These are phyloP conservation scores for Prunus mira DNA, from an alignment of 306 rosid species.

Conservation along the genomic window DNA sequence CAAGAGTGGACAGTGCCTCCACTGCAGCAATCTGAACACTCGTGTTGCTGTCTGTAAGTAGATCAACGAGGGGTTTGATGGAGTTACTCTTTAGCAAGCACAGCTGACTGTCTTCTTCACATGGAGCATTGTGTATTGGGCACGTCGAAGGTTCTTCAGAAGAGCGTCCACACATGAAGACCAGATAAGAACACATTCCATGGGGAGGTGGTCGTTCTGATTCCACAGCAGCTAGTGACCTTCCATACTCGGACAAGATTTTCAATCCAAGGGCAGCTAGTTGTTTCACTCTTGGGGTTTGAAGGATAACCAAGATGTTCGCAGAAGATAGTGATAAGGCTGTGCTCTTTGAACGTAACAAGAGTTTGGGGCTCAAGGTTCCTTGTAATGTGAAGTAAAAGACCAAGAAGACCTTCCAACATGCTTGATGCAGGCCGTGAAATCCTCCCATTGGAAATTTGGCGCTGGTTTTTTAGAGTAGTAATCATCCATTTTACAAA, in stretches of 20 bases:
- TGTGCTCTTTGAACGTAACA: slow-evolving; percentile 35
- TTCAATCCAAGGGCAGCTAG: slow-evolving; percentile 49
- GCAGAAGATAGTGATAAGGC: slow-evolving; percentile 41
- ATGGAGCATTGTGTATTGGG: slow-evolving; percentile 37
- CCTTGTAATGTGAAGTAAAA: slow-evolving; percentile 44
- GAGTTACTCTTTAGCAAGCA: slow-evolving; percentile 44
- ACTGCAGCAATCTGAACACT: slow-evolving; percentile 44
- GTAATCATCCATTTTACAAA: slow-evolving; percentile 40
- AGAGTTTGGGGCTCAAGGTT: slow-evolving; percentile 37
- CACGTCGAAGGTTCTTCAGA: slow-evolving; percentile 27
- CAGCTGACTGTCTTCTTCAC: slow-evolving; percentile 38
- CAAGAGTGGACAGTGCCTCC: slow-evolving; percentile 45
- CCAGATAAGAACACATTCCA: slow-evolving; percentile 29
- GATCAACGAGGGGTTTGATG: slow-evolving; percentile 45
- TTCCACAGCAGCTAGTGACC: slow-evolving; percentile 26
- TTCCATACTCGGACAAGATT: slow-evolving; percentile 53
- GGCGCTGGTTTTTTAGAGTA: slow-evolving; percentile 36
- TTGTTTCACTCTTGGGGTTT: slow-evolving; percentile 41
- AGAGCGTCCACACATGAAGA: slow-evolving; percentile 39
- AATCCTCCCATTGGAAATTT: slow-evolving; percentile 28
- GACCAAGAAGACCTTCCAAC: slow-evolving; percentile 64
- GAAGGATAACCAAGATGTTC: slow-evolving; percentile 47
- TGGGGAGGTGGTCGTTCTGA: slow-evolving; percentile 20
- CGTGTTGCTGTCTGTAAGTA: slow-evolving; percentile 40
- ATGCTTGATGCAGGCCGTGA: slow-evolving; percentile 38